A percentile compares a stretch with the other conserved stretches of the same genome.
phyloP scores from a whole-genome alignment of 352 stramenopile species.

The Globisporangium polare region DNA sequence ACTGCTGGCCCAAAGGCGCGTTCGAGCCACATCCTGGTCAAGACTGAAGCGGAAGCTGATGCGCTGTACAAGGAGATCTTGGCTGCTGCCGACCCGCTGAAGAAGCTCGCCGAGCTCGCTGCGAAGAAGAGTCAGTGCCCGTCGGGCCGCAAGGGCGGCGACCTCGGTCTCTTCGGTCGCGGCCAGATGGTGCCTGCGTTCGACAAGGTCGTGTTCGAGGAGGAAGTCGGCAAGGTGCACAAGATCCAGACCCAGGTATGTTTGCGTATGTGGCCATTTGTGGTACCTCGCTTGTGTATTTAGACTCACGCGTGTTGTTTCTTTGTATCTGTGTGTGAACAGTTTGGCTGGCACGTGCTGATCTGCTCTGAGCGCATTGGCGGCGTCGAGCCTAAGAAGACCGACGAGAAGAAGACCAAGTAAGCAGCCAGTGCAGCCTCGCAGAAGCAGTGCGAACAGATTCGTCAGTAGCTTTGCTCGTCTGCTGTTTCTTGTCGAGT shows the following conservation, averaged over 20 bases:
- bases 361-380: slow-evolving; percentile 58
- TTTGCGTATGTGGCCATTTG: slow-evolving; percentile 20
- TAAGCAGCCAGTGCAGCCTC: slow-evolving; percentile 2
- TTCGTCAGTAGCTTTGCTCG: neutral
- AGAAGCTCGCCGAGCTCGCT: slow-evolving; percentile 52
- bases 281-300: slow-evolving; percentile 2
- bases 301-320: neutral
- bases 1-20: slow-evolving; percentile 36
- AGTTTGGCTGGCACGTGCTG: slow-evolving; percentile 80
- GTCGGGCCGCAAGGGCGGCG: slow-evolving; percentile 55
- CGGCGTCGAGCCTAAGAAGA: slow-evolving; percentile 34
- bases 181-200: slow-evolving; percentile 79
- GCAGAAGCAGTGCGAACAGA: neutral
- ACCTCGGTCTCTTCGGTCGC: slow-evolving; percentile 62
- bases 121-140: slow-evolving; percentile 71
- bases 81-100: slow-evolving; percentile 44
- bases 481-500: neutral
- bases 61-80: slow-evolving; percentile 53
- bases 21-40: slow-evolving; percentile 74
- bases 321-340: slow-evolving; percentile 2
- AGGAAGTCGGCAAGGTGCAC: slow-evolving; percentile 53
- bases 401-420: slow-evolving; percentile 27
- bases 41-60: slow-evolving; percentile 55
- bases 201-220: slow-evolving; percentile 76
- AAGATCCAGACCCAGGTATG: slow-evolving; percentile 76